These are phyloP conservation scores for Saprolegnia parasitica DNA, from an alignment of 352 stramenopile genomes.

Conservation along the genomic window DNA sequence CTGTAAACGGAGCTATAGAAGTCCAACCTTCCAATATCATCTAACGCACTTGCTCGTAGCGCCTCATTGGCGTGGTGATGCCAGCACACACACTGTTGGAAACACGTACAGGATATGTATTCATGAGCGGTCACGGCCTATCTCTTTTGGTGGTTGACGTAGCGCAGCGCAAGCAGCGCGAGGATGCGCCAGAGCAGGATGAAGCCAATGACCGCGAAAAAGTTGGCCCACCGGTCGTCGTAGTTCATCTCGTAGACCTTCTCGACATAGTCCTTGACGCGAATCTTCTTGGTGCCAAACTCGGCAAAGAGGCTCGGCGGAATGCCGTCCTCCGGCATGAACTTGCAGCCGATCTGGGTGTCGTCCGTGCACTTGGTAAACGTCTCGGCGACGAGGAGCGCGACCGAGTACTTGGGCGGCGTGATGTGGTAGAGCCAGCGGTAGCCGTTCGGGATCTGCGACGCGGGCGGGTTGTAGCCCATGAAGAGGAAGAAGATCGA, in stretches of 20 bases:
- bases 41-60: no score
- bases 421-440: constrained; percentile 27
- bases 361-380: constrained; percentile 21
- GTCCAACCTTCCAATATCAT: no score
- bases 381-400: constrained; percentile 16
- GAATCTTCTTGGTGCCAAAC: constrained; percentile 20
- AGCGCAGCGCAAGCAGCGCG: constrained; percentile 47
- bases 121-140: constrained; percentile 22
- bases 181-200: constrained; percentile 48
- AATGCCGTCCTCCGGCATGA: constrained; percentile 38
- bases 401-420: constrained; percentile 24
- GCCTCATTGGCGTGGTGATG: not conserved
- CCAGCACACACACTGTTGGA: not conserved
- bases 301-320: constrained; percentile 33
- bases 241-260: constrained; percentile 51
- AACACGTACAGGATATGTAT: not conserved
- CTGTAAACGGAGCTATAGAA: not conserved
- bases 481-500: constrained; percentile 41
- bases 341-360: constrained; percentile 46
- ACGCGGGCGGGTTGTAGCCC: constrained; percentile 30
- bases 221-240: constrained; percentile 41
- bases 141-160: constrained; percentile 48
- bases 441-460: constrained; percentile 29
- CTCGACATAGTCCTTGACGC: constrained; percentile 56
- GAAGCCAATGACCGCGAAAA: constrained; percentile 45